Conservation (phyloP, 768 basidiomycete genomes). For the Calvatia gigantea region DNA sequence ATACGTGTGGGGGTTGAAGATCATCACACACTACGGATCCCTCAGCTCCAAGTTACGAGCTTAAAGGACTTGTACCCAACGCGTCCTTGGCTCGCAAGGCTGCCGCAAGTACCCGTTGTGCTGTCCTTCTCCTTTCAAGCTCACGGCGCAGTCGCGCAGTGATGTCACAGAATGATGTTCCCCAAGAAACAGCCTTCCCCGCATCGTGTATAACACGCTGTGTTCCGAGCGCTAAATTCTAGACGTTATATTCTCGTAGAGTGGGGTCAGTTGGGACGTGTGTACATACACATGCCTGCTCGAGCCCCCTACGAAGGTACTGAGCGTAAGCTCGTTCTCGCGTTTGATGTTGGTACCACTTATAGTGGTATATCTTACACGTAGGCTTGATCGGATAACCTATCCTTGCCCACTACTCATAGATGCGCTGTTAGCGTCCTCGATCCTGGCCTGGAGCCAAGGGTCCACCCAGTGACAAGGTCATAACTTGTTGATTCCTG, state of each 20-base stretch:
- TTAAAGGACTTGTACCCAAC: background rate
- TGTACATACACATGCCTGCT: slow-evolving; percentile 12
- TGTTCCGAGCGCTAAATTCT: background rate
- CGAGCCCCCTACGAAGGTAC: slow-evolving; percentile 17
- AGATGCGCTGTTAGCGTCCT: slow-evolving; percentile 25
- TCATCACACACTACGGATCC: no score
- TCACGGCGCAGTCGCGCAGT: slow-evolving; percentile 4
- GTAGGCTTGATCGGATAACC: slow-evolving; percentile 10
- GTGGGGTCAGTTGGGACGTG: no score
- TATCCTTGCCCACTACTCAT: background rate
- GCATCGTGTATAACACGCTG: background rate
- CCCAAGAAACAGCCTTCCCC: background rate
- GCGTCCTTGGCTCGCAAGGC: no score
- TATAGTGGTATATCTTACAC: slow-evolving; percentile 41
- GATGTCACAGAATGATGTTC: background rate
- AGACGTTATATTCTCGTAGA: background rate
- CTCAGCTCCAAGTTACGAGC: background rate
- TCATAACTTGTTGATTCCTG: background rate
- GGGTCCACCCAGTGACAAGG: slow-evolving; percentile 22
- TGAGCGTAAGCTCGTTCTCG: slow-evolving; percentile 33
- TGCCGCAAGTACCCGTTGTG: no score
- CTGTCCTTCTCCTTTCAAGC: background rate
- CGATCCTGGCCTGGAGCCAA: slow-evolving; percentile 30
- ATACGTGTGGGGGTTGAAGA: background rate
- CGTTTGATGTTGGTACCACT: slow-evolving; percentile 41